phyloP scores from a whole-genome alignment of 2,329 filamentous ascomycete genomes.

The Beauveria caledonica region DNA sequence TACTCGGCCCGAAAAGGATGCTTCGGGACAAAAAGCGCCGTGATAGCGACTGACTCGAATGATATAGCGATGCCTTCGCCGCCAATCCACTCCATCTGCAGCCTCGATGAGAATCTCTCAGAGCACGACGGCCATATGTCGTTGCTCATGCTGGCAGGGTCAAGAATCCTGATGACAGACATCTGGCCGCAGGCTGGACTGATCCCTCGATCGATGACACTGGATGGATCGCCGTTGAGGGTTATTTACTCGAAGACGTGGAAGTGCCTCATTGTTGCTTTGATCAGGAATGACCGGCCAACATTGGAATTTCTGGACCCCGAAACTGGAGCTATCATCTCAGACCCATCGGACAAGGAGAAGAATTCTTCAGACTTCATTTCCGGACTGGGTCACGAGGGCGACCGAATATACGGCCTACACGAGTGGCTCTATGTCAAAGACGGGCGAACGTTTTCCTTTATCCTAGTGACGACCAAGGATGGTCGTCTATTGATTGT shows the following conservation, averaged over 20 bases:
- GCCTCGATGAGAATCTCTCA: conserved; percentile 32
- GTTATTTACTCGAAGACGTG: conserved; percentile 47
- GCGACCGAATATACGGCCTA: conserved; percentile 53
- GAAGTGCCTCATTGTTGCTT: conserved; percentile 45
- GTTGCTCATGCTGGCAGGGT: conserved; percentile 42
- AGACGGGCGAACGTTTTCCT: conserved; percentile 50
- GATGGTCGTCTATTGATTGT: conserved; percentile 49
- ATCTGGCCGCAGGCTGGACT: conserved; percentile 36
- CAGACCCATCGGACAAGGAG: conserved; percentile 34
- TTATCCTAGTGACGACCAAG: conserved; percentile 52
- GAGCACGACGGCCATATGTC: conserved; percentile 30
- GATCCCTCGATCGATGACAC: conserved; percentile 40
- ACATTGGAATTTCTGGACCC: conserved; percentile 50
- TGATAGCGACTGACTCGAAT: conserved; percentile 45
- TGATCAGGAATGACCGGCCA: conserved; percentile 33
- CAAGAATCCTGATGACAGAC: conserved; percentile 44
- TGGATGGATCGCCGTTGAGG: conserved; percentile 41
- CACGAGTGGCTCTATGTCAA: conserved; percentile 56
- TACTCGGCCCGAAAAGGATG: conserved; percentile 21
- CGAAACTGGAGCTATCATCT: conserved; percentile 44
- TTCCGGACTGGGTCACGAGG: conserved; percentile 45
- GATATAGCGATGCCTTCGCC: conserved; percentile 38
- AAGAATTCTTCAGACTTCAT: conserved; percentile 39
- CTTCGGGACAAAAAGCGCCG: conserved; percentile 34
- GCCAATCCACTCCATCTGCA: conserved; percentile 39